Evolutionary conservation across 2,329 filamentous ascomycete species (phyloP).

Genomic region (Seiridium unicorne): DNA sequence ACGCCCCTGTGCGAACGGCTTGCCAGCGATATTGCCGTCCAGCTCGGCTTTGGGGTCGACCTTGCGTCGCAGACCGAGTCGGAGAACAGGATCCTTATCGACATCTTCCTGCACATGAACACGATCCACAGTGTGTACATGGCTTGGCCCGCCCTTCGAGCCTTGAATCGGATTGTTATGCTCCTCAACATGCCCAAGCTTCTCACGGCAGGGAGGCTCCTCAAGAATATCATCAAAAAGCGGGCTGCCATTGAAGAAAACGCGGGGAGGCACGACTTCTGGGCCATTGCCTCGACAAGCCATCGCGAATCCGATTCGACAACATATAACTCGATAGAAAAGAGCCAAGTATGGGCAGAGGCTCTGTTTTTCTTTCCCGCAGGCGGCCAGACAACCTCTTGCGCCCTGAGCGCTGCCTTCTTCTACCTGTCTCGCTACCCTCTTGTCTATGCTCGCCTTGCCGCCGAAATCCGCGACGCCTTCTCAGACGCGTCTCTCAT

Average conservation of each 20-base stretch:
- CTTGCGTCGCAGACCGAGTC: constrained; percentile 16
- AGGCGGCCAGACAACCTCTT: constrained; percentile 28
- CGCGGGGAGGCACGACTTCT: too few species aligned
- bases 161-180: background rate
- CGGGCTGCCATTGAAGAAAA: too few species aligned
- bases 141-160: background rate
- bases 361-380: too few species aligned
- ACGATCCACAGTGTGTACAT: background rate
- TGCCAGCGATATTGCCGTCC: constrained; percentile 15
- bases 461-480: constrained; percentile 25
- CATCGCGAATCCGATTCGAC: too few species aligned
- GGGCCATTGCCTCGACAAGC: too few species aligned
- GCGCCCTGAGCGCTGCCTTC: constrained; percentile 26
- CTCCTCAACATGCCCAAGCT: background rate
- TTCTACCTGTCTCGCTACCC: constrained; percentile 32
- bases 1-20: constrained; percentile 11
- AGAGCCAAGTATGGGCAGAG: too few species aligned
- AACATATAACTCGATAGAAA: too few species aligned
- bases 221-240: background rate
- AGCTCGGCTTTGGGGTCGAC: constrained; percentile 17
- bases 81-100: background rate
- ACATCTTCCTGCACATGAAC: background rate
- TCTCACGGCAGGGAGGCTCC: background rate
- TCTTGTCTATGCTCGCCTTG: constrained; percentile 21
- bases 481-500: constrained; percentile 31